A percentile compares a stretch with the other conserved stretches of the same genome.
Conservation (phyloP, 2,329 filamentous ascomycete genomes). For the Sporothrix dimorphospora region DNA sequence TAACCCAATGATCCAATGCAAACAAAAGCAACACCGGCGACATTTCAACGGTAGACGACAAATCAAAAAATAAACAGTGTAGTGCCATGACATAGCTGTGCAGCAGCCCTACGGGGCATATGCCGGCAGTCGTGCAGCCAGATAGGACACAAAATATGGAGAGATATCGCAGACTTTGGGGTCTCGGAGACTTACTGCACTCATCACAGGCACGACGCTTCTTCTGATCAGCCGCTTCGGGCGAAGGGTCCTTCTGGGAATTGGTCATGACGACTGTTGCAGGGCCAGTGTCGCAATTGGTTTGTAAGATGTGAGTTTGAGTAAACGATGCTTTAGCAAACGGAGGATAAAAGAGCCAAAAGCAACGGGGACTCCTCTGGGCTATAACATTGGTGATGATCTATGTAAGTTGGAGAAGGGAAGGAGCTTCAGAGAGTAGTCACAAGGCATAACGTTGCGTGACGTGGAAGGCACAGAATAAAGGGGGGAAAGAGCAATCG, state of each 20-base stretch:
- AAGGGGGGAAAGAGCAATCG: neutral
- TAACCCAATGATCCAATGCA: too few relatives aligned
- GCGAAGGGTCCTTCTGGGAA: neutral
- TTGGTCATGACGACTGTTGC: neutral
- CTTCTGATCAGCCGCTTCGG: constrained; percentile 32
- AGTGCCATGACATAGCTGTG: neutral
- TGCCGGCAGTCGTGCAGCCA: neutral
- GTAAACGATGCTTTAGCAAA: neutral
- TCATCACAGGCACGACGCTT: constrained; percentile 69
- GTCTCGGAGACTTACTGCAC: constrained; percentile 57
- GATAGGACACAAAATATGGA: neutral
- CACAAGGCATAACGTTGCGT: neutral
- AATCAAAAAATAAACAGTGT: neutral
- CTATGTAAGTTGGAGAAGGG: neutral
- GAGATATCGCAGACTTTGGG: constrained; percentile 12
- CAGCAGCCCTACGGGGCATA: neutral
- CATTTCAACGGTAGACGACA: neutral
- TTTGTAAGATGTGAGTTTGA: neutral
- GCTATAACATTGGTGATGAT: constrained; percentile 12
- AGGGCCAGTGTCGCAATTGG: neutral
- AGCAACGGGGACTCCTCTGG: too few relatives aligned
- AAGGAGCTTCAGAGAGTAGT: neutral
- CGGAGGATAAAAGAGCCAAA: too few relatives aligned
- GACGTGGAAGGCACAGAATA: constrained; percentile 13
- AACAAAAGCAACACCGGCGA: neutral